A percentile compares a stretch with the other conserved stretches of the same genome.
phyloP scores from a whole-genome alignment of 2,329 filamentous ascomycete species.

The Aureobasidium lini region DNA sequence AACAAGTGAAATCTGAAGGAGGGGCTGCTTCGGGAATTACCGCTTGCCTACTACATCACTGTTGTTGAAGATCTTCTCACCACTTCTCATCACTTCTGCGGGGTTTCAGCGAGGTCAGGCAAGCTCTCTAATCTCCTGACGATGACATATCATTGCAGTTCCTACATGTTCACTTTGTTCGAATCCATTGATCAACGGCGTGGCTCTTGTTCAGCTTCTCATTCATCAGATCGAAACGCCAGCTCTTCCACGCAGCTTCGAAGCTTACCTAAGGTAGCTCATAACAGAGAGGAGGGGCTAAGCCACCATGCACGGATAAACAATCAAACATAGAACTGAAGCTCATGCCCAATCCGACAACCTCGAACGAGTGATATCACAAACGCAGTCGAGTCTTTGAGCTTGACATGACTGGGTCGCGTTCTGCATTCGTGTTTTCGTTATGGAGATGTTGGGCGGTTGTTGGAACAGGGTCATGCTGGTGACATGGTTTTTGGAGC shows the following conservation, averaged over 20 bases:
- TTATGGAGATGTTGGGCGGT: too few species aligned
- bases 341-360: too few species aligned
- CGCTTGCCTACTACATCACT: too few species aligned
- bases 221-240: not conserved
- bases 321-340: not conserved
- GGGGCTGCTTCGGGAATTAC: too few species aligned
- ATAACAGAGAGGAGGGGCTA: slow-evolving; percentile 1
- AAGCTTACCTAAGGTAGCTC: not conserved
- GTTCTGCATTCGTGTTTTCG: too few species aligned
- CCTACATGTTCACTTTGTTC: not conserved
- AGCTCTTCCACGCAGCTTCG: not conserved
- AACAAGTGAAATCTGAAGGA: not conserved
- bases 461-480: too few species aligned
- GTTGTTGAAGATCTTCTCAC: not conserved
- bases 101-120: not conserved
- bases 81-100: not conserved
- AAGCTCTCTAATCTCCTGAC: too few species aligned
- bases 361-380: too few species aligned
- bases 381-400: not conserved
- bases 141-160: not conserved
- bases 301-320: slow-evolving; percentile 6
- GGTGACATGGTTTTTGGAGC: too few species aligned
- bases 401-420: not conserved
- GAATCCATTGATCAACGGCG: not conserved
- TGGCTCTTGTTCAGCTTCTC: not conserved